Evolutionary conservation across 164 flowering plant species (phyloP), one percentile per base, ranked within the genome.

Genomic region (Nymphaea thermarum): DNA sequence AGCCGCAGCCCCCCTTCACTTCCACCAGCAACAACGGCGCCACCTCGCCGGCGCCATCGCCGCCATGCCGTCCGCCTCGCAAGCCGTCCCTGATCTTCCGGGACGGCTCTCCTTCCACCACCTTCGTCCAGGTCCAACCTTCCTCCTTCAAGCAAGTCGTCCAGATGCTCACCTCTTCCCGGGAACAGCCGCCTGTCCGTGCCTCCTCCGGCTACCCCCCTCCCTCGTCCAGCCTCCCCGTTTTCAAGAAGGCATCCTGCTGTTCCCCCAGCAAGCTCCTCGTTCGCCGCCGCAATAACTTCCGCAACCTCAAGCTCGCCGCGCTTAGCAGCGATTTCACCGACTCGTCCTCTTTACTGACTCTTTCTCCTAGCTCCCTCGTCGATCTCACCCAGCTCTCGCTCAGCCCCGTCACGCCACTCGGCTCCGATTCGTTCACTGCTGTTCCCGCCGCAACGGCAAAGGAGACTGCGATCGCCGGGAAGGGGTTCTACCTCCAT

Each of bases 121-220:
- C 98, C 63, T 93, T 90, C 74, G 87, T 93, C 57, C 95, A 91
- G 72, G 96, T 96, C 2, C 89, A 90, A 77, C 80, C 98, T n/a
- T 67, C 85, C 51, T 81, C 83, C 63, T 93, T 93, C 89, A 93
- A 93, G 73, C 96, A 90, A 62, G 98, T 93, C 2, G 98, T 90
- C 62, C 98, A 91, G 74, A 86, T 86, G 94, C 90, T 91, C 71
- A 87, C 96, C 57, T 51, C 57, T 84, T 94, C 3, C 71, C 96
- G 3, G 84, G 84, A 42, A 77, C 87, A 18, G 70, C 82, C 63
- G 25, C 77, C 73, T 67, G 75, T 80, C 3, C 59, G 80, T 43
- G 18, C 69, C 72, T 62, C 70, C 42, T 25, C 62, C 70, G 60
- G 67, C 18, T 80, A 81, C 67, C 83, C 78, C 2, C 66, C 74